Evolutionary conservation across 768 basidiomycete species (phyloP), one percentile per base, ranked within the genome.

Genomic region (Trametes meyenii): DNA sequence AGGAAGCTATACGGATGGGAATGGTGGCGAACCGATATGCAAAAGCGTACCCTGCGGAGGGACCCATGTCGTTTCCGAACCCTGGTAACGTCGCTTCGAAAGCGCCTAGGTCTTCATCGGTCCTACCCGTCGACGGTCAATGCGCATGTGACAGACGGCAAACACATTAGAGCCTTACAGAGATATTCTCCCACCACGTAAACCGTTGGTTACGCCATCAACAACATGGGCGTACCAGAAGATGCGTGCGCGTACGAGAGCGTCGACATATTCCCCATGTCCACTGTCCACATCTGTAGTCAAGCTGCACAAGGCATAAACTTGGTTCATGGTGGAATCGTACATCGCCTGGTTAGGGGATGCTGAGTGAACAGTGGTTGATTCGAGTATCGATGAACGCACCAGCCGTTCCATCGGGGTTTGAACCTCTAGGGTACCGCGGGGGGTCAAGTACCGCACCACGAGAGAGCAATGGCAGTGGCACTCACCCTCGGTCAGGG

Each of bases 151-250:
- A 24, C 35, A 21, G 6, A 55, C 42, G 14, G 44, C 42, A 14
- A 13, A 19, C 16, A 38, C n/a, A 50, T 35, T 53, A 46, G 21
- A n/a, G 61, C 65, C 91, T 67, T 76, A 93, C 92, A 96, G 74
- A 48, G 89, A 78, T 49, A 96, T 80, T 40, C 92, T 87, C 2
- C 92, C 89, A n/a, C 95, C 95, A 51, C 87, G 82, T 60, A 96
- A 80, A 21, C 89, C 95, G 10, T 85, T 90, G 1, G 86, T 85
- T 21, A 95, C 82, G 29, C 92, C 91, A 74, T 96, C 95, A 61
- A 92, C 87, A 24, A 89, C 84, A 64, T 94, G 85, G 7, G 90
- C 86, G 67, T 94, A 96, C 91, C 93, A 96, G 72, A 93, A 96
- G 35, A 96, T 80, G 33, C 94, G 81, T 2, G 91, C 87, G 36